Evolutionary conservation across 495 filamentous ascomycete genomes (phyloP), one percentile per base, ranked within the genome.

Genomic region (Xylaria scruposa): DNA sequence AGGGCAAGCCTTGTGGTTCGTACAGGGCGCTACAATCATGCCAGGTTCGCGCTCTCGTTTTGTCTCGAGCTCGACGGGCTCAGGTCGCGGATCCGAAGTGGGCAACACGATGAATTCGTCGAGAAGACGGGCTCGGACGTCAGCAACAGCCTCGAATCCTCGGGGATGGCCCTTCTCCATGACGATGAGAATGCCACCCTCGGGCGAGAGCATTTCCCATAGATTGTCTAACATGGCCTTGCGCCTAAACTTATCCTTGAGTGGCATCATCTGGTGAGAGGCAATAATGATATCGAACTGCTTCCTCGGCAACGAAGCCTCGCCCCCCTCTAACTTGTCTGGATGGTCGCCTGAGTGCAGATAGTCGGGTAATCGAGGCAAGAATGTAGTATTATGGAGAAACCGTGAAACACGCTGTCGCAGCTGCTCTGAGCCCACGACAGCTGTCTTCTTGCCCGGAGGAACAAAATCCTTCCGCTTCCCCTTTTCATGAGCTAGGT

Each of bases 21-120:
- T 99, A 80, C 96, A 99, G 0, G 96, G 96, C 0, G 97, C 96
- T 71, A 99, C 87, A 74, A 99, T 98, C 90, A 95, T 94, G 72
- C 94, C 96, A 1, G 86, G 80, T 72, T 96, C 94, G 15, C 81
- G 83, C 31, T 74, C 73, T 19, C 81, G 78, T 9, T 64, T 75
- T 3, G 70, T 31, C 24, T 82, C 73, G 46, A 71, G 44, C 53
- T 85, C 74, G n/a, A 77, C 76, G 13, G 77, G 74, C 7, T 76
- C 74, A 15, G 75, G 60, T 26, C 71, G 73, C n/a, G 80, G 76
- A 42, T 77, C 72, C 1, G 88, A 85, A 19, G 81, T 86, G 6
- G 92, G 90, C 51, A 91, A 90, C 13, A 91, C 79, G 73, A 98
- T 92, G 75, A 92, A 88, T 38, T 91, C 87, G 68, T 92, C 88